These are phyloP conservation scores for Pseudevernia furfuracea DNA, from an alignment of 495 filamentous ascomycete genomes.

Conservation along the genomic window DNA sequence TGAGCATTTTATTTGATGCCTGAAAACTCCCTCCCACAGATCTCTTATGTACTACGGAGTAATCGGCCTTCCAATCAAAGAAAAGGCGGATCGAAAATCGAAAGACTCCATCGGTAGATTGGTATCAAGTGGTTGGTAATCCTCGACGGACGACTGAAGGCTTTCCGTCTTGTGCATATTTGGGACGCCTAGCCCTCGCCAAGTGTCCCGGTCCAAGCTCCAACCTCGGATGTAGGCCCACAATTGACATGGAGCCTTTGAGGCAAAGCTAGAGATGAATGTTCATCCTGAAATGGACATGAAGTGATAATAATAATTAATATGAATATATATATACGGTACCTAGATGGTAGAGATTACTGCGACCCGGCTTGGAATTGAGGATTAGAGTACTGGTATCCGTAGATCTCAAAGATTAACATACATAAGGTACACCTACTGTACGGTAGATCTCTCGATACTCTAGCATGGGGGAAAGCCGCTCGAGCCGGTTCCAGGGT, in stretches of 20 bases:
- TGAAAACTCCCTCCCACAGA: neutral
- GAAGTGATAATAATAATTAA: too few relatives aligned
- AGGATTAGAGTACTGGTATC: too few relatives aligned
- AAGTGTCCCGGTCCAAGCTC: neutral
- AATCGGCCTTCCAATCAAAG: neutral
- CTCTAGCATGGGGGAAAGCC: too few relatives aligned
- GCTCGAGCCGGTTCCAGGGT: too few relatives aligned
- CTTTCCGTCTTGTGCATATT: neutral
- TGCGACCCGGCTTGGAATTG: too few relatives aligned
- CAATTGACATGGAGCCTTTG: neutral
- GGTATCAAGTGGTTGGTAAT: neutral
- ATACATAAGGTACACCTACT: too few relatives aligned
- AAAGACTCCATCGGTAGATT: neutral
- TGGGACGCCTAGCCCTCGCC: neutral
- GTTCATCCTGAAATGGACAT: neutral
- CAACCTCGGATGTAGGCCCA: neutral
- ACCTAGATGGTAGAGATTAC: too few relatives aligned
- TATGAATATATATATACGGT: too few relatives aligned
- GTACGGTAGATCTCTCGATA: too few relatives aligned
- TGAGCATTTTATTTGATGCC: too few relatives aligned
- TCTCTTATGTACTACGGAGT: neutral
- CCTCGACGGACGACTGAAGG: neutral
- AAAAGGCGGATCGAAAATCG: neutral
- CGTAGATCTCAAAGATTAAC: too few relatives aligned
- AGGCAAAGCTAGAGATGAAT: neutral